Conservation (phyloP, 208 protist genomes). For the Vickermania spadyakhi region DNA sequence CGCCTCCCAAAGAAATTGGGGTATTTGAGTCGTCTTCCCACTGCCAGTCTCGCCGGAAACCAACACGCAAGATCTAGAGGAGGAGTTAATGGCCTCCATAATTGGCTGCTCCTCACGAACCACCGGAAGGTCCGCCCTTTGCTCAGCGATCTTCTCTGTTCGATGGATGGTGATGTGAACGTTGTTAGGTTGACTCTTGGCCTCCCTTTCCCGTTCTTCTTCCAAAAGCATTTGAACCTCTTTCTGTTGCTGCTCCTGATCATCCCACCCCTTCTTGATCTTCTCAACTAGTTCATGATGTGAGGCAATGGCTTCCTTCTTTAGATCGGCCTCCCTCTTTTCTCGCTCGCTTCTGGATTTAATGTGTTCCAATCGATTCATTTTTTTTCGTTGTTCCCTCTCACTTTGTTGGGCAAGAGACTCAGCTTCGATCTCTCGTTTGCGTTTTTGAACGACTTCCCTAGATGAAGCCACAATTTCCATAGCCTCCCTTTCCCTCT, state of each 20-base stretch:
- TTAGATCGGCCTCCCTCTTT: constrained; percentile 20
- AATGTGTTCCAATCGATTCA: constrained; percentile 46
- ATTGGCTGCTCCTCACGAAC: constrained; percentile 86
- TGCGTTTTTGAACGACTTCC: constrained; percentile 52
- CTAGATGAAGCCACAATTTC: constrained; percentile 35
- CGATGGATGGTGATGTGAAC: constrained; percentile 58
- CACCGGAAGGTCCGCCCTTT: constrained; percentile 68
- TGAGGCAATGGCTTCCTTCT: constrained; percentile 14
- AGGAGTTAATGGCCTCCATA: constrained; percentile 79
- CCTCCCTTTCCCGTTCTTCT: constrained; percentile 23
- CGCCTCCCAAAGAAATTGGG: constrained; percentile 90
- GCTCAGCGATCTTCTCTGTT: constrained; percentile 36
- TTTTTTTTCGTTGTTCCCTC: constrained; percentile 53
- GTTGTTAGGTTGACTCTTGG: constrained; percentile 32
- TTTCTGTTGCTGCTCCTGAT: constrained; percentile 19
- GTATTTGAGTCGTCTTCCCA: constrained; percentile 96
- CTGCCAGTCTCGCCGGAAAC: constrained; percentile 98
- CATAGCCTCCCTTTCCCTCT: constrained; percentile 43
- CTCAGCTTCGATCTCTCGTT: constrained; percentile 38
- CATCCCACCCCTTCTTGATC: constrained; percentile 9
- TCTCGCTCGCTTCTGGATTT: constrained; percentile 40
- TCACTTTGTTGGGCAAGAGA: constrained; percentile 25
- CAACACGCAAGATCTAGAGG: constrained; percentile 73
- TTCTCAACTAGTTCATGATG: constrained; percentile 29
- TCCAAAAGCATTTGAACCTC: constrained; percentile 39